These are phyloP conservation scores for Metrosideros polymorpha DNA, from an alignment of 441 rosid species.

Conservation along the genomic window DNA sequence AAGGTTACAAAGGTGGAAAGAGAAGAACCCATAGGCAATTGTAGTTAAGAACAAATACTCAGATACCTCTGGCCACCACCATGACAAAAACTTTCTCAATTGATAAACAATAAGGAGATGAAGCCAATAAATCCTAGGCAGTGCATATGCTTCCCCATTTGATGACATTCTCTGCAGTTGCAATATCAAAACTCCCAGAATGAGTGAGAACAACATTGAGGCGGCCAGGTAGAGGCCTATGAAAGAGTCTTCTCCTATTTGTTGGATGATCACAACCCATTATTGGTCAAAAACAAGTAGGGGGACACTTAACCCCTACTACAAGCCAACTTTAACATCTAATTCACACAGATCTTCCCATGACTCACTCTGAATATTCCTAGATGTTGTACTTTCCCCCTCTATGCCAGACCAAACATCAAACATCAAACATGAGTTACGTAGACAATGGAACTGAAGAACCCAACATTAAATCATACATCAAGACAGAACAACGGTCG, in stretches of 20 bases:
- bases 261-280: too few species aligned
- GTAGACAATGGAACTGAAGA: background rate
- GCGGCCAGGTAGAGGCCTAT: conserved; percentile 62
- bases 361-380: background rate
- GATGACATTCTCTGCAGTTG: conserved; percentile 77
- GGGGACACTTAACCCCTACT: background rate
- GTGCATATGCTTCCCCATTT: conserved; percentile 67
- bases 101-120: conserved; percentile 68
- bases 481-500: background rate
- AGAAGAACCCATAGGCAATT: background rate
- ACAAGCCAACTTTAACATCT: background rate
- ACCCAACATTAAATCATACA: background rate
- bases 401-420: background rate
- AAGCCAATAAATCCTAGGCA: conserved; percentile 63
- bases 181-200: conserved; percentile 75
- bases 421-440: background rate
- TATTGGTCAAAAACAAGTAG: too few species aligned
- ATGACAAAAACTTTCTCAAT: conserved; percentile 77
- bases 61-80: conserved; percentile 76
- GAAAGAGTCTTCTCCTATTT: background rate
- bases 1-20: background rate
- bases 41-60: background rate
- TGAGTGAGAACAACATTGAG: conserved; percentile 84
- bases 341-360: background rate
- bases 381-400: background rate